phyloP scores from a whole-genome alignment of 352 stramenopile genomes.

The Phytophthora palmivora region DNA sequence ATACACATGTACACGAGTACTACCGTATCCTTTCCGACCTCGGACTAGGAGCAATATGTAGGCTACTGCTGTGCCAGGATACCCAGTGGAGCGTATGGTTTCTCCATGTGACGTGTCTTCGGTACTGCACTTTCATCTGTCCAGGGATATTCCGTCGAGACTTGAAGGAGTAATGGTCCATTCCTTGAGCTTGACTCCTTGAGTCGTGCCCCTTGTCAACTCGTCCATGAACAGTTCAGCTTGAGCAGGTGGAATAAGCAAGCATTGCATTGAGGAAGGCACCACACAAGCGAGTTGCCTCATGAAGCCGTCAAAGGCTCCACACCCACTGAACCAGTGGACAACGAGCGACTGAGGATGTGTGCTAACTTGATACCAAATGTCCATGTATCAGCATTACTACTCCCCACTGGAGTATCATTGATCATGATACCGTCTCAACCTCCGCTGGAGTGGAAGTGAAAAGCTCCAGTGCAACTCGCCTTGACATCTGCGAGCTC shows the following conservation, averaged over 20 bases:
- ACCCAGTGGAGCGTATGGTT: constrained; percentile 3
- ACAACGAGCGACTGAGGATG: too few species aligned
- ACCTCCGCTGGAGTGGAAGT: background rate
- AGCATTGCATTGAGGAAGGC: constrained; percentile 1
- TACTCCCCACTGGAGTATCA: too few species aligned
- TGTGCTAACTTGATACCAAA: constrained; percentile 3
- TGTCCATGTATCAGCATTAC: constrained; percentile 29
- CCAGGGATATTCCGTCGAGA: constrained; percentile 17
- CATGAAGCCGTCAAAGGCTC: constrained; percentile 2
- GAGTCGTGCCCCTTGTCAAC: background rate
- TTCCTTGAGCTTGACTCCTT: constrained; percentile 6
- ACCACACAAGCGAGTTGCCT: background rate
- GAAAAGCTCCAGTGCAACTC: background rate
- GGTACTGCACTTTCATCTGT: constrained; percentile 15
- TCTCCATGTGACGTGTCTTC: constrained; percentile 12
- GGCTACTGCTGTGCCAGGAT: background rate
- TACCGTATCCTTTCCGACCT: background rate
- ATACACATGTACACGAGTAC: constrained; percentile 5
- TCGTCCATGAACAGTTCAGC: constrained; percentile 15
- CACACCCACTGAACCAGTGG: background rate
- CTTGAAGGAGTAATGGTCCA: constrained; percentile 23
- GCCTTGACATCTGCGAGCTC: constrained; percentile 24
- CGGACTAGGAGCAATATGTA: background rate
- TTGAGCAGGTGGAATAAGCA: constrained; percentile 15
- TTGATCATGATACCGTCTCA: too few species aligned